Conservation (phyloP, 2,329 filamentous ascomycete genomes). For the Fusarium sp. region DNA sequence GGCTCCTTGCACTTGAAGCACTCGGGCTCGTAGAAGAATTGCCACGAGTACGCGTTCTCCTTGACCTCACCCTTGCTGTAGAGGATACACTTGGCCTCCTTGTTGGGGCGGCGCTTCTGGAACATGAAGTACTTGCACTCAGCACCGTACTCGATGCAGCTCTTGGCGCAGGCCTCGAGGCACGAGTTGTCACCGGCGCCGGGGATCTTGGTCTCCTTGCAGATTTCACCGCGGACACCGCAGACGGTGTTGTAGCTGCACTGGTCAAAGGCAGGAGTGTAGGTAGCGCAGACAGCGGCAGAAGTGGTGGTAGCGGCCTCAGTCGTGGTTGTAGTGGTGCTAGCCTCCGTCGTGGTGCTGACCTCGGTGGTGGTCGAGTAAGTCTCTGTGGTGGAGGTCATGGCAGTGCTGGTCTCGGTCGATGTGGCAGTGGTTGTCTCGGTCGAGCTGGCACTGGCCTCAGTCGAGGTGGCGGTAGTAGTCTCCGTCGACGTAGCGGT, state of each 20-base stretch:
- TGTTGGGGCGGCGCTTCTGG: constrained; percentile 6
- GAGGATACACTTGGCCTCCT: constrained; percentile 29
- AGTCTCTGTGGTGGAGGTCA: not conserved
- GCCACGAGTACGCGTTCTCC: not conserved
- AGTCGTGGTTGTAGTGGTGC: not conserved
- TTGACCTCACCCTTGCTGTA: constrained; percentile 27
- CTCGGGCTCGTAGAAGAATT: not conserved
- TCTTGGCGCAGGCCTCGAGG: constrained; percentile 40
- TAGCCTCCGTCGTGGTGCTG: not conserved
- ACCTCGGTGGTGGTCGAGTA: not conserved
- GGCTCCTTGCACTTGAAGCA: constrained; percentile 37
- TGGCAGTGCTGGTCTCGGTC: constrained; percentile 14
- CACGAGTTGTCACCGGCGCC: constrained; percentile 19
- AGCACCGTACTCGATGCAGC: constrained; percentile 27
- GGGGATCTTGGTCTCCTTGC: constrained; percentile 19
- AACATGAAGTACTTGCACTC: constrained; percentile 35
- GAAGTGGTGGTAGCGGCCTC: constrained; percentile 6
- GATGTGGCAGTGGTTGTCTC: constrained; percentile 9
- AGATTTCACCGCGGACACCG: constrained; percentile 24
- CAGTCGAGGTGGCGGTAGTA: not conserved
- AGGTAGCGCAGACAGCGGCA: constrained; percentile 27
- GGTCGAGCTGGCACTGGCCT: not conserved
- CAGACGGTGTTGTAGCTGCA: constrained; percentile 26
- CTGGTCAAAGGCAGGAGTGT: constrained; percentile 25
- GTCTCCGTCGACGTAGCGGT: not conserved